Evolutionary conservation across 2,329 filamentous ascomycete genomes (phyloP).

Genomic region (Trichoderma sp.): DNA sequence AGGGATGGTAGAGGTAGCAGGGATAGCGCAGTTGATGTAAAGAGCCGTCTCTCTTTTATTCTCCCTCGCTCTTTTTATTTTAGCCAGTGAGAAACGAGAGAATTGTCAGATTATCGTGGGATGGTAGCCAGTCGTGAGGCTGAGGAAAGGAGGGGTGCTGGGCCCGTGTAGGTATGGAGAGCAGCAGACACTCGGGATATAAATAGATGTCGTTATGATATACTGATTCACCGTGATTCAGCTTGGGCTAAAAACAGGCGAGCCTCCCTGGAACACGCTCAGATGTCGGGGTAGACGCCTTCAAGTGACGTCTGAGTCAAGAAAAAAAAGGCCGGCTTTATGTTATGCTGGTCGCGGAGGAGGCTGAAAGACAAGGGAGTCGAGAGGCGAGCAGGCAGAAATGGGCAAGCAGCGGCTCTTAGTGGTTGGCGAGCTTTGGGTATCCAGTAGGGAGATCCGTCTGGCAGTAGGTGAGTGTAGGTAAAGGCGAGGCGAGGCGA

Average conservation of each 20-base stretch:
- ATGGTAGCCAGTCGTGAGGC: conserved; percentile 11
- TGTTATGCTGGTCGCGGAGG: not conserved
- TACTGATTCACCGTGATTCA: conserved; percentile 6
- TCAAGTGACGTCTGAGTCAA: not conserved
- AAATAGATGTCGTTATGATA: not conserved
- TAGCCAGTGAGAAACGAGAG: conserved; percentile 6
- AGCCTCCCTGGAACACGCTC: not conserved
- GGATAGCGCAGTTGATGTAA: not conserved
- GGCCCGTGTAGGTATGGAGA: not conserved
- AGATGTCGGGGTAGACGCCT: not conserved
- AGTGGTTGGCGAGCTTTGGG: not conserved
- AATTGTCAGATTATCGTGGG: not conserved
- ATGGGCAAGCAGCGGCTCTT: not conserved
- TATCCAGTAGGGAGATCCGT: not conserved
- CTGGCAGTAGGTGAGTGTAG: not conserved
- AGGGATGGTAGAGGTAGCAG: not conserved
- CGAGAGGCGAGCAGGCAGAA: not conserved
- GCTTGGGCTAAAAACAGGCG: not conserved
- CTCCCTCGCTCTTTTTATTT: not conserved
- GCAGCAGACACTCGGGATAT: conserved; percentile 1
- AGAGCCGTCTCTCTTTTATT: not conserved
- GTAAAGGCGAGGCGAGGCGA: conserved; percentile 15
- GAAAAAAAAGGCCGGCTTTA: not conserved
- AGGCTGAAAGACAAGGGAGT: not conserved
- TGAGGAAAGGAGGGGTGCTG: not conserved